phyloP scores from a whole-genome alignment of 2,329 filamentous ascomycete species.

The Talaromyces sp. region DNA sequence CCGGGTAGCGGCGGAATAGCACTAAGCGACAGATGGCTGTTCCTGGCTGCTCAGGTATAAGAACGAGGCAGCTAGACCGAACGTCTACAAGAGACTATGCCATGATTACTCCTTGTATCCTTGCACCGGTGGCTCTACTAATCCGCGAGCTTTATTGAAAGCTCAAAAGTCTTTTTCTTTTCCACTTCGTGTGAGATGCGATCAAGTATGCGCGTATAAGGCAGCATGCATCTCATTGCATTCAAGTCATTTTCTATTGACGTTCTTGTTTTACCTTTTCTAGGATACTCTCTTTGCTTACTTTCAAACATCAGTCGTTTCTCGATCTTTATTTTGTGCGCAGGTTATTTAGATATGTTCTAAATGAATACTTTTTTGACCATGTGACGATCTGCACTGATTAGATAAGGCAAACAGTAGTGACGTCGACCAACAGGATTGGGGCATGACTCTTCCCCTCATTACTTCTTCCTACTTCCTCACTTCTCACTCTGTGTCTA shows the following conservation, averaged over 20 bases:
- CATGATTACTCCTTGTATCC: neutral
- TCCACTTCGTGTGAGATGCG: neutral
- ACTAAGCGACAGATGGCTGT: conserved; percentile 77
- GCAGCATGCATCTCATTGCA: neutral
- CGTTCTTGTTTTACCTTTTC: neutral
- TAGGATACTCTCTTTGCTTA: neutral
- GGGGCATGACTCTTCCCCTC: neutral
- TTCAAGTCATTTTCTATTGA: neutral
- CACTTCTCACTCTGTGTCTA: neutral
- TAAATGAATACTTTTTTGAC: neutral
- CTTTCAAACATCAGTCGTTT: neutral
- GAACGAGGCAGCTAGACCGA: neutral
- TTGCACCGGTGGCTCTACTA: neutral
- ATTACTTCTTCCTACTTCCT: neutral
- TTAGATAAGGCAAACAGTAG: conserved; percentile 6
- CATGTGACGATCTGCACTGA: conserved; percentile 7
- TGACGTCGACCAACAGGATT: conserved; percentile 8
- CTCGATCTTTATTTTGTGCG: neutral
- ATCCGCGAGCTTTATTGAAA: neutral
- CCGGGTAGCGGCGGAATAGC: conserved; percentile 57
- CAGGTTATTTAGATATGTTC: neutral
- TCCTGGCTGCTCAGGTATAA: conserved; percentile 84
- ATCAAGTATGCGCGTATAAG: neutral
- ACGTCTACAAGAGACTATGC: neutral
- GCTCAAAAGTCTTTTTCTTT: neutral